A percentile compares a stretch with the other conserved stretches of the same genome.
These are phyloP conservation scores for Tricholoma flavovirens DNA, from an alignment of 768 basidiomycete species.

Conservation along the genomic window DNA sequence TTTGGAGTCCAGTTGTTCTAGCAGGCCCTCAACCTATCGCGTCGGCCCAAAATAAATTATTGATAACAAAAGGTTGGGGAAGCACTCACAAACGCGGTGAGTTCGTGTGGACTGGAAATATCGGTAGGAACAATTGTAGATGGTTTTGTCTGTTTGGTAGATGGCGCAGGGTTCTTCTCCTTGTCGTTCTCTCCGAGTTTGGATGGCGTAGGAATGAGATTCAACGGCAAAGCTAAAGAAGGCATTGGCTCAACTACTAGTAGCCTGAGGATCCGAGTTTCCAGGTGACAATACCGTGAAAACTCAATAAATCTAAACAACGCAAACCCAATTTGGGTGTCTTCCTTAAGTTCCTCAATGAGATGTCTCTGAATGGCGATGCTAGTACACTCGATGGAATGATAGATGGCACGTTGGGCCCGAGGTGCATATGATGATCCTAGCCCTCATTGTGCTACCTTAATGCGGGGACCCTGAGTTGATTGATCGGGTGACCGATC, in stretches of 20 bases:
- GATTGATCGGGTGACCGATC: no score
- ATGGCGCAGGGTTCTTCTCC: constrained; percentile 49
- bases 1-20: constrained; percentile 83
- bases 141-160: constrained; percentile 37
- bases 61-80: not conserved
- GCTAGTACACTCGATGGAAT: no score
- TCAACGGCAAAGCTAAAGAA: constrained; percentile 62
- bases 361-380: no score
- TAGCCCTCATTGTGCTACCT: no score
- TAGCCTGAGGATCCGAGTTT: no score
- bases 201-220: constrained; percentile 55
- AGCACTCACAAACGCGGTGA: constrained; percentile 83
- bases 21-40: constrained; percentile 74
- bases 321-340: no score
- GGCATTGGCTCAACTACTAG: constrained; percentile 30
- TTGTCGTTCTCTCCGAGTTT: constrained; percentile 38
- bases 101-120: constrained; percentile 88
- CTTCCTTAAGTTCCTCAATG: no score
- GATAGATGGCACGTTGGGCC: no score
- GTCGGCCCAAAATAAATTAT: not conserved
- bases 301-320: not conserved
- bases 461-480: no score
- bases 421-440: no score
- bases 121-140: constrained; percentile 46
- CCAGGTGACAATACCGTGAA: no score